Evolutionary conservation across 495 filamentous ascomycete genomes (phyloP).

Genomic region (Aspergillus asperescens): DNA sequence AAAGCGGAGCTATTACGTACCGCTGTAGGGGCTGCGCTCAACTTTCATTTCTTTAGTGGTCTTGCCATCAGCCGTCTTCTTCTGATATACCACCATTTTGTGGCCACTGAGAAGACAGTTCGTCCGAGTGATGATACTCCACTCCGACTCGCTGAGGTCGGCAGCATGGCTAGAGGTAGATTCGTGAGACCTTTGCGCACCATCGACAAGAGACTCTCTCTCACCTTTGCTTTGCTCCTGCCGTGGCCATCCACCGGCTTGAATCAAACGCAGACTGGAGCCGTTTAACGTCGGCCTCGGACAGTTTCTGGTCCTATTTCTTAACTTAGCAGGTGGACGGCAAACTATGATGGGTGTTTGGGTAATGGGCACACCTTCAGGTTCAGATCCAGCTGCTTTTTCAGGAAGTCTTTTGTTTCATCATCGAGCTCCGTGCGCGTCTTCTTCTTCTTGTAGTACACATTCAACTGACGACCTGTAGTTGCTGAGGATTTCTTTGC

Average conservation of each 20-base stretch:
- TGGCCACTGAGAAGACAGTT: slow-evolving; percentile 9
- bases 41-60: background rate
- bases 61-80: background rate
- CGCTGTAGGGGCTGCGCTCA: background rate
- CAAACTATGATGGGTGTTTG: too few species aligned
- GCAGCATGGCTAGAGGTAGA: background rate
- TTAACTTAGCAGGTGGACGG: too few species aligned
- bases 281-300: too few species aligned
- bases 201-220: too few species aligned
- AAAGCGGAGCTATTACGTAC: background rate
- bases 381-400: background rate
- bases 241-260: too few species aligned
- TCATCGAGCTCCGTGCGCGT: background rate
- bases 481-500: too few species aligned
- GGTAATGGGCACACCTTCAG: too few species aligned
- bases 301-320: background rate
- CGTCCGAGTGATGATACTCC: slow-evolving; percentile 3
- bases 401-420: background rate
- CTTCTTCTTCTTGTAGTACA: too few species aligned
- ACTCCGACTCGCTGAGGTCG: background rate
- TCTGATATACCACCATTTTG: background rate
- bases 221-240: too few species aligned
- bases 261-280: too few species aligned
- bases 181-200: too few species aligned
- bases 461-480: too few species aligned